Percentiles rank a stretch among this genome's conserved stretches.
These are phyloP conservation scores for Wolfiporia cocos DNA, from an alignment of 1,284 basidiomycete species.

Conservation along the genomic window DNA sequence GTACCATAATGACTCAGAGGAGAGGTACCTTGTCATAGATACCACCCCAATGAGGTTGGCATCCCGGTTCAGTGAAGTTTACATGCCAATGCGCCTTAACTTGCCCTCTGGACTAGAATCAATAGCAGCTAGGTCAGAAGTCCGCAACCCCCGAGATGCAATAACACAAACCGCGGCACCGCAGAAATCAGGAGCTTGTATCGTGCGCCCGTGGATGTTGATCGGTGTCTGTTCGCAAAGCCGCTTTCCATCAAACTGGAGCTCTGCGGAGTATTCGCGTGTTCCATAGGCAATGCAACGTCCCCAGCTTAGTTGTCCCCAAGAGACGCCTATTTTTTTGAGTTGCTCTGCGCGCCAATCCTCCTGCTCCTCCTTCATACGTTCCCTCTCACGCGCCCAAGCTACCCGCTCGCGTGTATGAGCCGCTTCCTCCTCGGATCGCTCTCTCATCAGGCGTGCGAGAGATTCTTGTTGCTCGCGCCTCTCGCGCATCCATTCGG, in stretches of 20 bases:
- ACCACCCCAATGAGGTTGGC: slow-evolving; percentile 1
- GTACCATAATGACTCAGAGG: background rate
- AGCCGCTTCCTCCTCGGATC: too few species aligned
- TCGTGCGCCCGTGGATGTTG: background rate
- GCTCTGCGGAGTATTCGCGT: background rate
- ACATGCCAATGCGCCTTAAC: background rate
- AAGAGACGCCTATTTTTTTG: background rate
- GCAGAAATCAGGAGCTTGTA: too few species aligned
- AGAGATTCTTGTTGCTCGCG: too few species aligned
- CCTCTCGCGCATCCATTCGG: background rate
- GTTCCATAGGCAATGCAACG: slow-evolving; percentile 1
- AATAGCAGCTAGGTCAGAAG: too few species aligned
- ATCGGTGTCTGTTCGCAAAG: background rate
- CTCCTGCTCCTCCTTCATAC: background rate
- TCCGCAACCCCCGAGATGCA: too few species aligned
- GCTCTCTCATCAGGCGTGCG: too few species aligned
- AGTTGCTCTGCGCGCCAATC: background rate
- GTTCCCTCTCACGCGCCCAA: background rate
- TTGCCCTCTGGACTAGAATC: too few species aligned
- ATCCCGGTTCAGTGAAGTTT: background rate
- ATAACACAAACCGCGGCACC: too few species aligned
- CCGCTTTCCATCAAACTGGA: background rate
- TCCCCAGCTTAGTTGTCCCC: background rate
- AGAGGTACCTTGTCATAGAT: slow-evolving; percentile 3
- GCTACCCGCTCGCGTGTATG: background rate